A percentile compares a stretch with the other conserved stretches of the same genome.
Evolutionary conservation across 1,284 basidiomycete genomes (phyloP).

Genomic region (Albatrellus sp.): DNA sequence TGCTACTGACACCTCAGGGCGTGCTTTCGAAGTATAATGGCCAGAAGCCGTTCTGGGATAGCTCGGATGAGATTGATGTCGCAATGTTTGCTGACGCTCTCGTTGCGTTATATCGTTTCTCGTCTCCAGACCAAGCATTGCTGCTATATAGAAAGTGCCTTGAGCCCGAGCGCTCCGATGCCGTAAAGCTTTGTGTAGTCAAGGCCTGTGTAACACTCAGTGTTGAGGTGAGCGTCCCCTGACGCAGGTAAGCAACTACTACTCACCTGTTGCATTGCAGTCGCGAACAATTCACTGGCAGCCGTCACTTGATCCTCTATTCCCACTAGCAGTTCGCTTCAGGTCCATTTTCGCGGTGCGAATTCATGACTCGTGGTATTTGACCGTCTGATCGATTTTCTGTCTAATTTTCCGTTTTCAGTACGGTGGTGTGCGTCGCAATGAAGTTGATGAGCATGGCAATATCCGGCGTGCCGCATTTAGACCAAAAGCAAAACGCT

Average conservation of each 20-base stretch:
- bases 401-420: constrained; percentile 8
- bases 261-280: constrained; percentile 13
- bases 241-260: constrained; percentile 12
- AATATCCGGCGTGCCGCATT: constrained; percentile 38
- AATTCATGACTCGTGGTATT: constrained; percentile 5
- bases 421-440: constrained; percentile 31
- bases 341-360: constrained; percentile 43
- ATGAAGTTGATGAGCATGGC: constrained; percentile 47
- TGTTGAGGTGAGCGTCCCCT: constrained; percentile 18
- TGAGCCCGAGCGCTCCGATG: constrained; percentile 65
- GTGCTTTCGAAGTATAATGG: constrained; percentile 34
- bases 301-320: constrained; percentile 33
- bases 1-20: constrained; percentile 18
- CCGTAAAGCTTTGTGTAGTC: constrained; percentile 68
- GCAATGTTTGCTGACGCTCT: constrained; percentile 68
- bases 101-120: constrained; percentile 58
- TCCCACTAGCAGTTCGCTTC: constrained; percentile 34
- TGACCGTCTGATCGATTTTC: constrained; percentile 2
- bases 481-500: constrained; percentile 49
- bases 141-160: constrained; percentile 52
- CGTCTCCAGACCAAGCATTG: constrained; percentile 48
- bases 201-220: constrained; percentile 49
- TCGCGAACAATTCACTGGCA: constrained; percentile 47
- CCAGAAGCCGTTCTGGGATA: constrained; percentile 61
- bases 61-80: constrained; percentile 62